These are phyloP conservation scores for Craspedostauros australis DNA, from an alignment of 108 stramenopile species.

Conservation along the genomic window DNA sequence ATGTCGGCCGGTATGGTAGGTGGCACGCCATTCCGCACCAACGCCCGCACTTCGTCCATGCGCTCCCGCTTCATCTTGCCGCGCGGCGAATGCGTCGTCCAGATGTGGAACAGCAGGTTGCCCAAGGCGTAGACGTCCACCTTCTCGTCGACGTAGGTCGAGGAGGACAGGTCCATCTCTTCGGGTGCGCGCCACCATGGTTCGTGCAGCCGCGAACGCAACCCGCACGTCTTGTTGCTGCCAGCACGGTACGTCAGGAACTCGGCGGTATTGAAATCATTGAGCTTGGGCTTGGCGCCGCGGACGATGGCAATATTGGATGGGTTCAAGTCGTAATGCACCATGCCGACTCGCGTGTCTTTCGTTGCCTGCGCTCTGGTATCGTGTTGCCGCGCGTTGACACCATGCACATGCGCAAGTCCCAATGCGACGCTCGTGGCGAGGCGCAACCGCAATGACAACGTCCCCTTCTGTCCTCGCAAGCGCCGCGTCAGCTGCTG, in stretches of 20 bases:
- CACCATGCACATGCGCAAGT: slow-evolving; percentile 66
- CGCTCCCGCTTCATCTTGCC: slow-evolving; percentile 71
- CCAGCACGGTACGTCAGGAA: slow-evolving; percentile 41
- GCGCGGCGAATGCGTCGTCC: slow-evolving; percentile 72
- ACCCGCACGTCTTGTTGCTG: slow-evolving; percentile 49
- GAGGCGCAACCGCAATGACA: slow-evolving; percentile 58
- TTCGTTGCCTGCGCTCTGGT: neutral
- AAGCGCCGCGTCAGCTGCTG: slow-evolving; percentile 55
- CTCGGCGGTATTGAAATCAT: slow-evolving; percentile 86
- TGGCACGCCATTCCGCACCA: slow-evolving; percentile 46
- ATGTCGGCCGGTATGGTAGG: slow-evolving; percentile 43
- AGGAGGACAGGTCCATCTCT: slow-evolving; percentile 50
- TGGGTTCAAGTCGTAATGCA: slow-evolving; percentile 79
- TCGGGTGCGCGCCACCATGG: slow-evolving; percentile 86
- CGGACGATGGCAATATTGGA: slow-evolving; percentile 71
- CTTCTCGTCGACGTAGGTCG: slow-evolving; percentile 43
- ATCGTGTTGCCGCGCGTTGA: slow-evolving; percentile 30
- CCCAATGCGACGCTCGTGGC: slow-evolving; percentile 65
- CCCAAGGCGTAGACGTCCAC: slow-evolving; percentile 81
- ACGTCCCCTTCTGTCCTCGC: slow-evolving; percentile 44
- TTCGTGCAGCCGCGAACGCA: slow-evolving; percentile 61
- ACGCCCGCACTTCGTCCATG: slow-evolving; percentile 47
- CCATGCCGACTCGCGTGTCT: slow-evolving; percentile 26
- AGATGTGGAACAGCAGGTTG: slow-evolving; percentile 56
- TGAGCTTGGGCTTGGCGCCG: slow-evolving; percentile 71